Conservation (phyloP, 768 basidiomycete genomes). For the Xerocomellus chrysenteron region DNA sequence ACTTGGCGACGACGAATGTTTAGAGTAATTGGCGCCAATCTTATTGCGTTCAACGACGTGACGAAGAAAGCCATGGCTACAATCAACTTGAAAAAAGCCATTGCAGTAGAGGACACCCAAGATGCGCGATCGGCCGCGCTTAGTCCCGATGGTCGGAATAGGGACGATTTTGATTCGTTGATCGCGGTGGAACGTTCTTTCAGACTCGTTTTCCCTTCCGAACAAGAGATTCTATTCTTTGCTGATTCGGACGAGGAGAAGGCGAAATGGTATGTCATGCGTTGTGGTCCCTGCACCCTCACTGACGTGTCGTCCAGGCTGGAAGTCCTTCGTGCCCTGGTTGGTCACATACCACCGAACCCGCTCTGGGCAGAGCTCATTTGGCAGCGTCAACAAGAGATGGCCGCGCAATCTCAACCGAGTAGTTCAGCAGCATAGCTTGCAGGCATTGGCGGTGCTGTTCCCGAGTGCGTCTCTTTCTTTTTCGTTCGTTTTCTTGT, state of each 20-base stretch:
- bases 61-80: slow-evolving; percentile 87
- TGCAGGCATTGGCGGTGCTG: neutral
- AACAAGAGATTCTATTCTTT: slow-evolving; percentile 84
- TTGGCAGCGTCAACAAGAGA: slow-evolving; percentile 74
- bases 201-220: slow-evolving; percentile 72
- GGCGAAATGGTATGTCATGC: slow-evolving; percentile 64
- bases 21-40: slow-evolving; percentile 79
- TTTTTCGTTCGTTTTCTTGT: slow-evolving; percentile 8
- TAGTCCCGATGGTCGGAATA: slow-evolving; percentile 45
- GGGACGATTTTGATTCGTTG: slow-evolving; percentile 59
- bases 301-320: slow-evolving; percentile 53
- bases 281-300: neutral
- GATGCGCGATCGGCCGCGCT: slow-evolving; percentile 47
- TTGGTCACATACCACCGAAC: slow-evolving; percentile 89
- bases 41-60: slow-evolving; percentile 90
- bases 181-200: slow-evolving; percentile 82
- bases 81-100: slow-evolving; percentile 87
- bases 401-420: slow-evolving; percentile 17
- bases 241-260: slow-evolving; percentile 92
- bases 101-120: slow-evolving; percentile 75
- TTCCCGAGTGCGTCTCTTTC: neutral
- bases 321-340: slow-evolving; percentile 76
- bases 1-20: slow-evolving; percentile 82
- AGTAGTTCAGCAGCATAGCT: neutral
- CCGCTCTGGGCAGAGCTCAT: slow-evolving; percentile 91